Evolutionary conservation across 2,329 filamentous ascomycete genomes (phyloP), one percentile per base, ranked within the genome.

Genomic region (Herpotrichia juniperi): DNA sequence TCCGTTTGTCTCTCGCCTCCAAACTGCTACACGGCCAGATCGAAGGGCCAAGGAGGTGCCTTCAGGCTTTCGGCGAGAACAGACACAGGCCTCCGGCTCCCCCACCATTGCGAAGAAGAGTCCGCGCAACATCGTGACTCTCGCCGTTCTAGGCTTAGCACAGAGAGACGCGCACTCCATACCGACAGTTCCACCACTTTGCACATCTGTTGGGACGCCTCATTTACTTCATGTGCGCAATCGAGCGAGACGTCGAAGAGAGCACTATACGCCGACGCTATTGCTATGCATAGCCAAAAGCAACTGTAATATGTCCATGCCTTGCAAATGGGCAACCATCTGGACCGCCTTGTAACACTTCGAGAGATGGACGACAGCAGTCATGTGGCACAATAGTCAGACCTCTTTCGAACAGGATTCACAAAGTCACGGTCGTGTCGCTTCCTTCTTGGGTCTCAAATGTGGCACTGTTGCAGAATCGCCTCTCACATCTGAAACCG

Each of bases 11-110:
- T 34, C 34, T 40, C 53, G 46, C 53, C 16, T 53, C 30, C 39
- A 50, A 51, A 53, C 39, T 51, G 53, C 50, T 50, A 52, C 53
- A 46, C 22, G 21, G 30, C 39, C 47, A 44, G 50, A 46, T 39
- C 25, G 35, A 28, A 50, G 42, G 44, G 22, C 43, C 9, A 32
- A 26, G 21, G 11, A 8, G n/a, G n/a, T n/a, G 26, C 43, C 26
- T 12, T 12, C 26, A 12, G 26, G 26, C 26, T 7, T 28, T 12
- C 26, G 12, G 7, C 7, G 26, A 28, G 26, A 28, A 28, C 7
- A 28, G 12, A 28, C 26, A 28, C 26, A 28, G 26, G 26, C 26
- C 26, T 28, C 12, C 26, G 26, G 26, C 12, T 28, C 26, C 26
- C 12, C 12, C 26, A 28, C 12, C 26, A 12, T 40, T 24, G 19